Evolutionary conservation across 352 stramenopile genomes (phyloP).

Genomic region (Phytopythium cucurbitacearum): DNA sequence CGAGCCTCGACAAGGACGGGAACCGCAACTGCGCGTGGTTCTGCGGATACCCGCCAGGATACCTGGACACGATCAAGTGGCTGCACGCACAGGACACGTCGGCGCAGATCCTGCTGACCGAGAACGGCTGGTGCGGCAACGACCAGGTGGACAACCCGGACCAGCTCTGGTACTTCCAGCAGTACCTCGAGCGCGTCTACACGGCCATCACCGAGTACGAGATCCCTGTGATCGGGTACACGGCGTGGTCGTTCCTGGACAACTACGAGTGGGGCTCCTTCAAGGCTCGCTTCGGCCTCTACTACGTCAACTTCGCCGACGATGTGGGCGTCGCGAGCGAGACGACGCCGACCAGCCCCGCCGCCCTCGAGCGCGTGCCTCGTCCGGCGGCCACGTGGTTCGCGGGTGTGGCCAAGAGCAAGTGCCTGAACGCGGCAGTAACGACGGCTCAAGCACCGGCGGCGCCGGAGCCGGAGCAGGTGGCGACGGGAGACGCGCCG

Average conservation of each 20-base stretch:
- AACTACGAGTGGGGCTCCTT: slow-evolving; percentile 95
- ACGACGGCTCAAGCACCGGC: neutral
- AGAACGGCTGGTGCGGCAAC: slow-evolving; percentile 71
- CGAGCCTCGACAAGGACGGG: slow-evolving; percentile 28
- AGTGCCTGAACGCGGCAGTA: slow-evolving; percentile 29
- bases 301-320: slow-evolving; percentile 56
- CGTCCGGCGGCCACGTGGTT: slow-evolving; percentile 53
- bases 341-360: slow-evolving; percentile 17
- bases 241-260: slow-evolving; percentile 91
- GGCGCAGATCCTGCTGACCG: slow-evolving; percentile 49
- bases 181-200: slow-evolving; percentile 51
- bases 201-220: slow-evolving; percentile 35
- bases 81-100: slow-evolving; percentile 35
- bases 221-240: slow-evolving; percentile 87
- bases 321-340: slow-evolving; percentile 21
- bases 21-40: slow-evolving; percentile 45
- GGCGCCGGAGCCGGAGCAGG: no score
- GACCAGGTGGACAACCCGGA: slow-evolving; percentile 48
- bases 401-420: slow-evolving; percentile 38
- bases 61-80: slow-evolving; percentile 57
- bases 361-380: slow-evolving; percentile 30
- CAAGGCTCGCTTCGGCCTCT: slow-evolving; percentile 55
- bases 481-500: neutral
- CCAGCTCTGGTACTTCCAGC: slow-evolving; percentile 62
- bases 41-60: slow-evolving; percentile 48